Evolutionary conservation across 2,329 filamentous ascomycete genomes (phyloP).

Genomic region (Diaporthe nobilis): DNA sequence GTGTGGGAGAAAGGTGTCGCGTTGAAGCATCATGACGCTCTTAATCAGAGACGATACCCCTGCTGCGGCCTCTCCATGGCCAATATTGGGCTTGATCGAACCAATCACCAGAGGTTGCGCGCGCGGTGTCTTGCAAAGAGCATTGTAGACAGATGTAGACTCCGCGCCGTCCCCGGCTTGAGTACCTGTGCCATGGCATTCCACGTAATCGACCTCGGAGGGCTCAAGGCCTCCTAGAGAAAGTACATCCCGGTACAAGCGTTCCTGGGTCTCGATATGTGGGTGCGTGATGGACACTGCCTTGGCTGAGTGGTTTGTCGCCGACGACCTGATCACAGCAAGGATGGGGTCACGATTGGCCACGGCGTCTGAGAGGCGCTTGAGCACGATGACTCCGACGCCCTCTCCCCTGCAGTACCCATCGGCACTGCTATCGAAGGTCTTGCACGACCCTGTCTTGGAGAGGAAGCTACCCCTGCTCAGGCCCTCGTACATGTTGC

Average conservation of each 20-base stretch:
- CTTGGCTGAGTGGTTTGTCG: conserved; percentile 74
- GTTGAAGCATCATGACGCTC: conserved; percentile 43
- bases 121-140: conserved; percentile 51
- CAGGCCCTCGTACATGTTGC: conserved; percentile 74
- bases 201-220: conserved; percentile 83
- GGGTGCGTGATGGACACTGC: conserved; percentile 75
- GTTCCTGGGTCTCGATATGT: conserved; percentile 78
- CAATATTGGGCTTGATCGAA: conserved; percentile 62
- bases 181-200: conserved; percentile 92
- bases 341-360: conserved; percentile 60
- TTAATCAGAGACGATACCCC: conserved; percentile 44
- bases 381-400: conserved; percentile 59
- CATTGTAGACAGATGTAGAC: conserved; percentile 79
- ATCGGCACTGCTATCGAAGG: conserved; percentile 53
- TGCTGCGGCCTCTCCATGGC: conserved; percentile 43
- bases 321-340: conserved; percentile 56
- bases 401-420: conserved; percentile 69
- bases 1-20: conserved; percentile 42
- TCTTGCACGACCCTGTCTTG: conserved; percentile 50
- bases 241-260: conserved; percentile 78
- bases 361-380: conserved; percentile 61
- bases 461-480: conserved; percentile 75
- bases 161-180: conserved; percentile 87
- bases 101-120: conserved; percentile 71
- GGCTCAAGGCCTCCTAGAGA: conserved; percentile 81